Conservation (phyloP, 129 eudicot species). For the Pseudognaphalium luteoalbum region DNA sequence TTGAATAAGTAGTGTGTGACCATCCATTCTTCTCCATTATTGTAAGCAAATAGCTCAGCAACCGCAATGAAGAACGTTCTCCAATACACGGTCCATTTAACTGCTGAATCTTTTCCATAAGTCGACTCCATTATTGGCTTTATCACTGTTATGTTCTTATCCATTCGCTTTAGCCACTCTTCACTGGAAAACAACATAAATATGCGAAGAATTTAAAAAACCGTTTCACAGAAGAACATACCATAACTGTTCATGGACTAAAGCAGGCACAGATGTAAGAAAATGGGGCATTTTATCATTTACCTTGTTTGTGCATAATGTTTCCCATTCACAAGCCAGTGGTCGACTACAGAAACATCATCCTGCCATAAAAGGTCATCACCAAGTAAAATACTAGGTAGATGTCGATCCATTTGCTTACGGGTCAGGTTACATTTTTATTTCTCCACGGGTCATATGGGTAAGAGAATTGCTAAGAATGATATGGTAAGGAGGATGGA, state of each 20-base stretch:
- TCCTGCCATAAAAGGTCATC: conserved; percentile 51
- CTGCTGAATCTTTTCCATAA: conserved; percentile 88
- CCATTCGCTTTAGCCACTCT: conserved; percentile 99
- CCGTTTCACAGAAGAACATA: not conserved
- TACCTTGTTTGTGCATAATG: conserved; percentile 96
- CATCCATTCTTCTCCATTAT: conserved; percentile 99
- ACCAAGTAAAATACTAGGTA: conserved; percentile 4
- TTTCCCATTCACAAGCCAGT: conserved; percentile 94
- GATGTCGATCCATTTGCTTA: not conserved
- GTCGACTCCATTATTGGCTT: conserved; percentile 93
- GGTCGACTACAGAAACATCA: conserved; percentile 77
- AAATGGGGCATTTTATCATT: conserved; percentile 1
- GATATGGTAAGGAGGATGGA: not conserved
- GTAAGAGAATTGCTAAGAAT: no score
- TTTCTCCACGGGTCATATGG: not conserved
- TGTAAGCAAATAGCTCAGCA: conserved; percentile 85
- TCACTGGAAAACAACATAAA: conserved; percentile 54
- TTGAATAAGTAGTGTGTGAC: conserved; percentile 84
- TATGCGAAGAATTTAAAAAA: not conserved
- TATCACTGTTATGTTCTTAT: conserved; percentile 50
- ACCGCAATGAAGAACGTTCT: conserved; percentile 90
- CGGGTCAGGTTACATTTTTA: not conserved
- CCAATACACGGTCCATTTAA: conserved; percentile 95
- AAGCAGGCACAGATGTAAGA: conserved; percentile 1
- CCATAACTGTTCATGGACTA: not conserved